Percentiles rank a stretch among this genome's conserved stretches.
Conservation (phyloP, 441 rosid species). For the Mallotus japonicus region DNA sequence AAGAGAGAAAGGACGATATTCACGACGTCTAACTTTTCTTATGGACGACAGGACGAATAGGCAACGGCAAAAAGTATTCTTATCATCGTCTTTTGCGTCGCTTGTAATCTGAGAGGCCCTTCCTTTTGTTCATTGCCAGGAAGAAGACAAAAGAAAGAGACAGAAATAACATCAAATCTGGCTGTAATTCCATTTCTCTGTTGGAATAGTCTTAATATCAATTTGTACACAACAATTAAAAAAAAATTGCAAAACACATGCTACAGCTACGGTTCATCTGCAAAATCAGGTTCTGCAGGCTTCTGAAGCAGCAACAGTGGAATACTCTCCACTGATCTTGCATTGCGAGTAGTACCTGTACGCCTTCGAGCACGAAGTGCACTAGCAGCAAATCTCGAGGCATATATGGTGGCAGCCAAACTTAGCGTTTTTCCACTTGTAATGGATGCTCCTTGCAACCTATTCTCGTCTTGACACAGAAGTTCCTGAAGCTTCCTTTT, state of each 20-base stretch:
- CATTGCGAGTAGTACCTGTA: slow-evolving; percentile 43
- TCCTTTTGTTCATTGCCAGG: no score
- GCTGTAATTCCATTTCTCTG: not conserved
- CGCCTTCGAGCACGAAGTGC: slow-evolving; percentile 49
- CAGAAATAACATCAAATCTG: not conserved
- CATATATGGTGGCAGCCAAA: slow-evolving; percentile 72
- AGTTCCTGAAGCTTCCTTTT: slow-evolving; percentile 23
- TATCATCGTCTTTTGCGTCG: no score
- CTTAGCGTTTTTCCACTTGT: slow-evolving; percentile 65
- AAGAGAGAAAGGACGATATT: no score
- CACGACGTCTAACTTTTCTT: no score
- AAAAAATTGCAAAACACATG: not conserved
- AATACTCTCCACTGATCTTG: slow-evolving; percentile 38
- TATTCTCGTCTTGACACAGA: slow-evolving; percentile 57
- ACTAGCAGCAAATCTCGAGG: slow-evolving; percentile 76
- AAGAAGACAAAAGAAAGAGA: no score
- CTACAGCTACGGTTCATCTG: slow-evolving; percentile 39
- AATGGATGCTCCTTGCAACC: slow-evolving; percentile 67
- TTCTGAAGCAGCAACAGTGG: slow-evolving; percentile 63
- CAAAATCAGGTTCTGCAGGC: slow-evolving; percentile 83
- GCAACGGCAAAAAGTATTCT: no score
- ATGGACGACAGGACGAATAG: no score
- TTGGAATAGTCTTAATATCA: not conserved
- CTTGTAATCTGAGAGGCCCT: no score
- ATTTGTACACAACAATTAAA: slow-evolving; percentile 1